Evolutionary conservation across 805 yeast species (phyloP), one percentile per base, ranked within the genome.

Genomic region (Candida awuae): DNA sequence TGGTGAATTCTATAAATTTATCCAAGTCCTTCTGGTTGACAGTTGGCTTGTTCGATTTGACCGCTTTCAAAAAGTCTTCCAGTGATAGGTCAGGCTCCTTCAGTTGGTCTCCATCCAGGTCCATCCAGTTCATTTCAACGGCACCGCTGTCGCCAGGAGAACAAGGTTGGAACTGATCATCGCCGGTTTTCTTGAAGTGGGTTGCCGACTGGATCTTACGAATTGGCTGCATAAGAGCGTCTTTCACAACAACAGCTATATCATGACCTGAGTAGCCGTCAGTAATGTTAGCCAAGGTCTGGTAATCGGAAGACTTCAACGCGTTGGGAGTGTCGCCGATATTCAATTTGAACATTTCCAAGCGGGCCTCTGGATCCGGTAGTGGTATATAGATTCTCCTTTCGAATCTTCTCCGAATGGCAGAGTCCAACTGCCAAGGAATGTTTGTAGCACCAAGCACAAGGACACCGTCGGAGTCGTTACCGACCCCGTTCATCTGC

Each of bases 401-500:
- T 61, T 92, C 98, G 54, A 92, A 92, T 61, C 98, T 80, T 65
- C 99, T 80, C 61, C 98, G 75, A 34, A 92, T 85, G 7, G 98
- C 99, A 33, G 97, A 86, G 61, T 92, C 98, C 50, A 92, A 69
- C 65, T 90, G 97, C 98, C 98, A 92, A 15, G 98, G 98, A 44
- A 92, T 92, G 60, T 92, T 92, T 7, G 98, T 92, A 2, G 98
- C 98, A 21, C 98, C 98, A 37, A 92, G 68, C 1, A 92, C 97
- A 26, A 92, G 67, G 2, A 92, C 97, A 8, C 98, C 98, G 34
- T 72, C 71, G 1, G 95, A 67, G 57, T 92, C 97, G 57, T 86
- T 88, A 13, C 98, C 98, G 13, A 92, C 98, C 52, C 98, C 98
- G 61, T 92, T 92, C 98, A 92, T 92, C 58, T 92, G 98, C 4